Percentiles rank a stretch among this genome's conserved stretches.
Evolutionary conservation across 176 grass and related monocot genomes (phyloP).

Genomic region (Cenchrus purpureus): DNA sequence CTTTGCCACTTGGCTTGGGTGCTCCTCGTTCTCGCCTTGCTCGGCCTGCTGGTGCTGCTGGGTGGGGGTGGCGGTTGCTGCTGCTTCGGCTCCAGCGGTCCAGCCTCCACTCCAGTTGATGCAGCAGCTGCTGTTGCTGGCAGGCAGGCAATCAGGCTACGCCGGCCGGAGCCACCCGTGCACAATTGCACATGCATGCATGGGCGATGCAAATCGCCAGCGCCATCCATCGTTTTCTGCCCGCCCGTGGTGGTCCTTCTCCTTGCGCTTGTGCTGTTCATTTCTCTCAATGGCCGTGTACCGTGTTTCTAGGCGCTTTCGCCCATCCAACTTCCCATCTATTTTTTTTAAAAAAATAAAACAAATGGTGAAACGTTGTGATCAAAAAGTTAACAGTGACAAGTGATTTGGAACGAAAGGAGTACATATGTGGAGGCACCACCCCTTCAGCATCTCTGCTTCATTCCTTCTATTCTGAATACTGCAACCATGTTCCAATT

Average conservation of each 20-base stretch:
- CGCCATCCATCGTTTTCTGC: background rate
- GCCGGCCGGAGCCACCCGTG: conserved; percentile 10
- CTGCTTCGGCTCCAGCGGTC: background rate
- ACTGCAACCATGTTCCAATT: too few relatives aligned
- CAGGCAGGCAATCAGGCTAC: too few relatives aligned
- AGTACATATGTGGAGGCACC: too few relatives aligned
- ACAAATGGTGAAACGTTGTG: too few relatives aligned
- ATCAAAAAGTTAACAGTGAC: too few relatives aligned
- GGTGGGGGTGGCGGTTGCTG: too few relatives aligned
- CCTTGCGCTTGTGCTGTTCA: background rate
- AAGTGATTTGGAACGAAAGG: too few relatives aligned
- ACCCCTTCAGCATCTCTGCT: too few relatives aligned
- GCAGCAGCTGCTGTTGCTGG: background rate
- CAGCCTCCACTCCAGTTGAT: background rate
- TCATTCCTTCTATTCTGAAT: too few relatives aligned
- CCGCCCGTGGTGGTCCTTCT: conserved; percentile 20
- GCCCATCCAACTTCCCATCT: background rate
- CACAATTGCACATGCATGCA: conserved; percentile 27
- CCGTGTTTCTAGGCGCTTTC: background rate
- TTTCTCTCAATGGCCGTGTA: background rate
- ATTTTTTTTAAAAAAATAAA: too few relatives aligned
- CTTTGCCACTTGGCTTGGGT: conserved; percentile 8
- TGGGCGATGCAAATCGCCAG: conserved; percentile 11
- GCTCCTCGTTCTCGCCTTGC: background rate
- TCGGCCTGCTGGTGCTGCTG: background rate